Base-by-base conservation (phyloP, 1,284 basidiomycete species). In the Leucoagaricus sp. region DNA sequence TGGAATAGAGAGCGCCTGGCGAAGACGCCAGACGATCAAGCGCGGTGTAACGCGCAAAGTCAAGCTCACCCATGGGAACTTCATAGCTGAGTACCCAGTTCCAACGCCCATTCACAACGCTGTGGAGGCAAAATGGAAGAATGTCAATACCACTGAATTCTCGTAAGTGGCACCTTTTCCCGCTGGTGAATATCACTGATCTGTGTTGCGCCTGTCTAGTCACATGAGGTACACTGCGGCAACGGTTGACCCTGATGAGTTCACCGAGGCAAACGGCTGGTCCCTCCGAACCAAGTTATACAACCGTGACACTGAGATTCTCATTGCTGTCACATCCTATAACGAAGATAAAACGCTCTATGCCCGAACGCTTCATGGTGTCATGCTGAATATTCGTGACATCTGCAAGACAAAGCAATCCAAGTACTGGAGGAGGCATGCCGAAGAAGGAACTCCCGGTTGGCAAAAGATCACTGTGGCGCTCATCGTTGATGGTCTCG, bases 311-410 rank as follows among this genome's bases (percentile, higher is more conserved):
- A 98, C 96, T 0, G 96, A 99, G 66, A 74, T 99, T 5, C 81
- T 98, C 41, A 97, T 99, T 62, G 93, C 92, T 3, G 88, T 95
- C 63, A 95, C 93, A 0, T 91, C 88, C 2, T 93, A 93, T 73
- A 93, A 93, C 60, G 91, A 93, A 75, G 95, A 98, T 81, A 96
- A 98, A 77, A 90, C 89, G 3, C 83, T 98, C 10, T 96, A 96
- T 66, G 88, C 94, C 19, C 88, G 94, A 60, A 98, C 94, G 1
- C 77, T 98, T 46, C 94, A 98, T 67, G 93, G 93, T 61, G 91
- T 98, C 68, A 98, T 98, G 95, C 75, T 96, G 64, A 99, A 99
- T 74, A 96, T 99, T 62, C 91, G 96, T 64, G 96, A 98, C 67
- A 98, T 98, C 63, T 97, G 94, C 84, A 96, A 94, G 76, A 95